Evolutionary conservation across 768 basidiomycete species (phyloP).

Genomic region (Tricholoma bakamatsutake): DNA sequence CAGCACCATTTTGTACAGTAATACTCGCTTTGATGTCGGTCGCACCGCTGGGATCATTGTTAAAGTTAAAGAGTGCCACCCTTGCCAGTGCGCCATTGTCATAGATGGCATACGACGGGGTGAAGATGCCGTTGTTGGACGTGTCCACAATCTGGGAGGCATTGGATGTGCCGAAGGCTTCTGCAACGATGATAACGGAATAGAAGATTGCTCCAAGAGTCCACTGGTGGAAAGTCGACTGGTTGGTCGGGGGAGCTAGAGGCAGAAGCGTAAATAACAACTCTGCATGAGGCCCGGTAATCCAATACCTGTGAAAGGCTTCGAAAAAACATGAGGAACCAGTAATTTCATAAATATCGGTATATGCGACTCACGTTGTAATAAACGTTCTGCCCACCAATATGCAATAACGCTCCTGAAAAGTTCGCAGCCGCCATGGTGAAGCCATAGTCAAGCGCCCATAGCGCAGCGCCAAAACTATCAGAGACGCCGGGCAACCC

Average conservation of each 20-base stretch:
- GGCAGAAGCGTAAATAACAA: neutral
- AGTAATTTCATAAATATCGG: conserved; percentile 12
- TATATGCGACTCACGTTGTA: conserved; percentile 48
- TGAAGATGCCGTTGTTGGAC: conserved; percentile 42
- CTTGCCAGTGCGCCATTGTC: conserved; percentile 59
- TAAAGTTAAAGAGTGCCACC: conserved; percentile 62
- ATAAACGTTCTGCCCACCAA: conserved; percentile 58
- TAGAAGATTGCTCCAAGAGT: conserved; percentile 74
- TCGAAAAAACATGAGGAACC: conserved; percentile 46
- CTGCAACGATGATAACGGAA: conserved; percentile 62
- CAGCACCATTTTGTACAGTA: conserved; percentile 37
- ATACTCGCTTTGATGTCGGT: conserved; percentile 50
- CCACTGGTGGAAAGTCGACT: conserved; percentile 58
- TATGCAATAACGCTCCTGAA: conserved; percentile 43
- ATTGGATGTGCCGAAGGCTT: conserved; percentile 61
- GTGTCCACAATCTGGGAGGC: conserved; percentile 66
- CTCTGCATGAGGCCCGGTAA: neutral
- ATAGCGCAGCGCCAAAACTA: conserved; percentile 57
- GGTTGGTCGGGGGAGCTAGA: conserved; percentile 29
- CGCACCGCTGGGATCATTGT: conserved; percentile 53
- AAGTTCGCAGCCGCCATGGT: conserved; percentile 53
- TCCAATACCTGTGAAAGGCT: conserved; percentile 46
- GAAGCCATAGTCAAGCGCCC: conserved; percentile 57
- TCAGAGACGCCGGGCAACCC: conserved; percentile 61
- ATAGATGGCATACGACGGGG: conserved; percentile 71